These are phyloP conservation scores for Phytopythium helicoides DNA, from an alignment of 352 stramenopile species.

Conservation along the genomic window DNA sequence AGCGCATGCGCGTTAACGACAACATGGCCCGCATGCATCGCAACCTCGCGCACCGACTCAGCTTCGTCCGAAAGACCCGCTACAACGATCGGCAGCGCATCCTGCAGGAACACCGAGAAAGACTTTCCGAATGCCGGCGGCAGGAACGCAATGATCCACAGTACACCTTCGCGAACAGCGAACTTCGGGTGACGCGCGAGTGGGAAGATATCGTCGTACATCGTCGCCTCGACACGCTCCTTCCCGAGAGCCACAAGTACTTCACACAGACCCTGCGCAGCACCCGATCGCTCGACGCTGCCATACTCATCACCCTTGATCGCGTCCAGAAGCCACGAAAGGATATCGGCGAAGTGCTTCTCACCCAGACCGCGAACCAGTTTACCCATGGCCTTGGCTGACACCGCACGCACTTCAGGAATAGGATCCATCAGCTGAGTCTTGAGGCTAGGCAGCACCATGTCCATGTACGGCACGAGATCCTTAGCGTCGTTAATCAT, in stretches of 20 bases:
- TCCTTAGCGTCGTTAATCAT: constrained; percentile 99
- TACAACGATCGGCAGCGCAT: constrained; percentile 96
- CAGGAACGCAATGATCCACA: constrained; percentile 99
- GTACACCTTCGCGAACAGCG: constrained; percentile 96
- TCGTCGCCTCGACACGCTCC: constrained; percentile 68
- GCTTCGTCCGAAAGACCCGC: constrained; percentile 97
- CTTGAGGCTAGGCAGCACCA: constrained; percentile 96
- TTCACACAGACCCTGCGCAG: constrained; percentile 98
- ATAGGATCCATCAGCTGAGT: constrained; percentile 91
- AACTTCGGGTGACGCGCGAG: constrained; percentile 93
- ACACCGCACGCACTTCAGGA: constrained; percentile 93
- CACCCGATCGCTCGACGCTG: constrained; percentile 97
- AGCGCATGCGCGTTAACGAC: constrained; percentile 97
- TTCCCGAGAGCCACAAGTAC: constrained; percentile 87
- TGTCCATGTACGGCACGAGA: constrained; percentile 97
- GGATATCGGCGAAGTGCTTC: constrained; percentile 93
- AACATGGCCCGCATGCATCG: constrained; percentile 96
- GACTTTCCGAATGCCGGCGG: constrained; percentile 92
- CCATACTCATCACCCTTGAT: constrained; percentile 92
- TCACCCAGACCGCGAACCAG: constrained; percentile 96
- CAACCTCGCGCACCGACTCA: constrained; percentile 97
- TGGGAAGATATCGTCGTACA: constrained; percentile 95
- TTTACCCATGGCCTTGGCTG: constrained; percentile 94
- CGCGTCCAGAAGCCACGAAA: constrained; percentile 96
- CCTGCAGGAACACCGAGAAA: constrained; percentile 93